A percentile compares a stretch with the other conserved stretches of the same genome.
Evolutionary conservation across 345 rosid species (phyloP).

Genomic region (Microthlaspi erraticum): DNA sequence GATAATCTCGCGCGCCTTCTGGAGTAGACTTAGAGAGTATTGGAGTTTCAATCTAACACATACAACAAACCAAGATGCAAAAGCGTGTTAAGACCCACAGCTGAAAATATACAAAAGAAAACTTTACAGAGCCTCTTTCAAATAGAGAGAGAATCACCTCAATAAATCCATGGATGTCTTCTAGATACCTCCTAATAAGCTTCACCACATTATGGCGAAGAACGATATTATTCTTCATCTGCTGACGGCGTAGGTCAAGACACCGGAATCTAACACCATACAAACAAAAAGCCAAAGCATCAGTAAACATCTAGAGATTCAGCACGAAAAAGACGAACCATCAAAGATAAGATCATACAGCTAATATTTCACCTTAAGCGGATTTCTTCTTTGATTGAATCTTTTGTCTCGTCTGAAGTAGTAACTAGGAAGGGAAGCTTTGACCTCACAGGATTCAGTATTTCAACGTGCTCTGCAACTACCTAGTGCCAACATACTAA

Average conservation of each 20-base stretch:
- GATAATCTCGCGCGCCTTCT: slow-evolving; percentile 95
- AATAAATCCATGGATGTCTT: slow-evolving; percentile 83
- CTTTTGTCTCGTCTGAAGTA: slow-evolving; percentile 77
- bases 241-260: slow-evolving; percentile 93
- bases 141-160: slow-evolving; percentile 59
- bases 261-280: slow-evolving; percentile 67
- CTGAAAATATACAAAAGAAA: background rate
- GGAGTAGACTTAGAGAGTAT: slow-evolving; percentile 96
- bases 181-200: slow-evolving; percentile 81
- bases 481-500: slow-evolving; percentile 56
- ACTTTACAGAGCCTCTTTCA: background rate
- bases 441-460: slow-evolving; percentile 77
- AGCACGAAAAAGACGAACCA: slow-evolving; percentile 17
- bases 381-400: slow-evolving; percentile 78
- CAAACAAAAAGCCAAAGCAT: slow-evolving; percentile 5
- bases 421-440: slow-evolving; percentile 92
- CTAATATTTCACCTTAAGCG: slow-evolving; percentile 71
- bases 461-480: slow-evolving; percentile 81
- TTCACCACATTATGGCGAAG: slow-evolving; percentile 91
- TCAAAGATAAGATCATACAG: background rate
- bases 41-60: slow-evolving; percentile 96
- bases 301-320: slow-evolving; percentile 18
- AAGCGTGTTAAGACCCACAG: slow-evolving; percentile 6
- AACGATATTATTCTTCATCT: slow-evolving; percentile 76
- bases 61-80: slow-evolving; percentile 57